Percentiles rank a stretch among this genome's conserved stretches.
phyloP scores from a whole-genome alignment of 129 eudicot species.

The sunflower (Helianthus annuus) region DNA sequence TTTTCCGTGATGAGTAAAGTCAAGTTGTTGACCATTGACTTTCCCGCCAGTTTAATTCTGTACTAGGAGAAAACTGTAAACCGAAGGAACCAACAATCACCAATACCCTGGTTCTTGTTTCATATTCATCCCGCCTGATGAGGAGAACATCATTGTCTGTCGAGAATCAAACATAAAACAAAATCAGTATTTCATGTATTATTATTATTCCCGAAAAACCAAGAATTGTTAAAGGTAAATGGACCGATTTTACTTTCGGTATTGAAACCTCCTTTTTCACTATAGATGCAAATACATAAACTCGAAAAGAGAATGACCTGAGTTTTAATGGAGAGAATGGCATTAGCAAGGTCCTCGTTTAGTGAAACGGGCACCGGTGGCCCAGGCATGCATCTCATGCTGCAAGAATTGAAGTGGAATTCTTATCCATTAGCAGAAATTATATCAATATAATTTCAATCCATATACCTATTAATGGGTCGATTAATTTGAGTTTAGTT shows the following conservation, averaged over 20 bases:
- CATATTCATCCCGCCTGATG: conserved; percentile 45
- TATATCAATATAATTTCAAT: background rate
- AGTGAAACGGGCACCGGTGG: conserved; percentile 68
- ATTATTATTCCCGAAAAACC: conserved; percentile 10
- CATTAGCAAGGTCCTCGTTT: conserved; percentile 70
- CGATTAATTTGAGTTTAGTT: background rate
- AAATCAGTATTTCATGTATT: conserved; percentile 12
- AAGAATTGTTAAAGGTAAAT: background rate
- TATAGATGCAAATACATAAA: background rate
- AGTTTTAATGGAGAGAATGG: conserved; percentile 42
- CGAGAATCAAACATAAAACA: conserved; percentile 2
- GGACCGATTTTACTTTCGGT: background rate
- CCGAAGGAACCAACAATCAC: conserved; percentile 19
- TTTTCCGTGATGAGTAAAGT: conserved; percentile 9
- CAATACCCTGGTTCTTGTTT: conserved; percentile 69
- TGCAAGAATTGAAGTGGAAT: conserved; percentile 33
- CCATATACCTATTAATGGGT: background rate
- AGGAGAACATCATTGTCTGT: conserved; percentile 44
- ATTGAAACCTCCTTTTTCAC: background rate
- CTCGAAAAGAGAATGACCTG: conserved; percentile 42
- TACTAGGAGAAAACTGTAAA: conserved; percentile 30
- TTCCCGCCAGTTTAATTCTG: conserved; percentile 10
- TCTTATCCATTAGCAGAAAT: background rate
- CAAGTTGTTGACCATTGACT: conserved; percentile 23
- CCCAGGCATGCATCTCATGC: conserved; percentile 82